Evolutionary conservation across 352 stramenopile species (phyloP).

Genomic region (Blastocystis sp.): DNA sequence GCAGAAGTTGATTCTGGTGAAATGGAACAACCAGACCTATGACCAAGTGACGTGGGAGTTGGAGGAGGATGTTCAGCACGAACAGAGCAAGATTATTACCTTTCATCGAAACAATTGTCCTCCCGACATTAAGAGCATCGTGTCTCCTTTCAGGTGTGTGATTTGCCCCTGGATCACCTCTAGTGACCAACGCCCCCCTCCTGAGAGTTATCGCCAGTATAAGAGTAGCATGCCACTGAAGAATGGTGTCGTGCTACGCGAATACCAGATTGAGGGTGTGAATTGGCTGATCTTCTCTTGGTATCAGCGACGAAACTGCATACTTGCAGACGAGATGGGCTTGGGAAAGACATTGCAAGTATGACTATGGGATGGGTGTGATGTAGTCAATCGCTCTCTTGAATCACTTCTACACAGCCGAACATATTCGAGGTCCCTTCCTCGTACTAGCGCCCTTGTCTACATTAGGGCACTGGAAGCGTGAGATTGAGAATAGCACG

Average conservation of each 20-base stretch:
- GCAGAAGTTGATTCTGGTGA: conserved; percentile 69
- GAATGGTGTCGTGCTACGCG: conserved; percentile 80
- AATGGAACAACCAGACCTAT: conserved; percentile 82
- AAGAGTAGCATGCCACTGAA: conserved; percentile 76
- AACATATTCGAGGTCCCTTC: conserved; percentile 88
- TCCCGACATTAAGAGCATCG: conserved; percentile 23
- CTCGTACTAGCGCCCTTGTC: conserved; percentile 93
- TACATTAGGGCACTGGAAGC: conserved; percentile 96
- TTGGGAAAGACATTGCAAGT: conserved; percentile 69
- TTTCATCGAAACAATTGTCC: conserved; percentile 22
- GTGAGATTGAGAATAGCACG: conserved; percentile 95
- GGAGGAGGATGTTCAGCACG: conserved; percentile 79
- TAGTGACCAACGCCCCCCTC: conserved; percentile 42
- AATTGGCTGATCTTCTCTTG: conserved; percentile 97
- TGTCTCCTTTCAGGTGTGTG: conserved; percentile 7
- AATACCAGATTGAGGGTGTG: conserved; percentile 94
- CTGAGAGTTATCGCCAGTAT: conserved; percentile 70
- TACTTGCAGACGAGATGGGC: conserved; percentile 74
- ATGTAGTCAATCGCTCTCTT: conserved; percentile 73
- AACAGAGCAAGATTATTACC: conserved; percentile 68
- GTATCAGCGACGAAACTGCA: conserved; percentile 81
- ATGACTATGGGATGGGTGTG: not conserved
- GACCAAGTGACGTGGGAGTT: conserved; percentile 81
- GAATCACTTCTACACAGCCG: conserved; percentile 68
- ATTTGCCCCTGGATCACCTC: not conserved